These are phyloP conservation scores for Daldinia caldariorum DNA, from an alignment of 495 filamentous ascomycete genomes.

Conservation along the genomic window DNA sequence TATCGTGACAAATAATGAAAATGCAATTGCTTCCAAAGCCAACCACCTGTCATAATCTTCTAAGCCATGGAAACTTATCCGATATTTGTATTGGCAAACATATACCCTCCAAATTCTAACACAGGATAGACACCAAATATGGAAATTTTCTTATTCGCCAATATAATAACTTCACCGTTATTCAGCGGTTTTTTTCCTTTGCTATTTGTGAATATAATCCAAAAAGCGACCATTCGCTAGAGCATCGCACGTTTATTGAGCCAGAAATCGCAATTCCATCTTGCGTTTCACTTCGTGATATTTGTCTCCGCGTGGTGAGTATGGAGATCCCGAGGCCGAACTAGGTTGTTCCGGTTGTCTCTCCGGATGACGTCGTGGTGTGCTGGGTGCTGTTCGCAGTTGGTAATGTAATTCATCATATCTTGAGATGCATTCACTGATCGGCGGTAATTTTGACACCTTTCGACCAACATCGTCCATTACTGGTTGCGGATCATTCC, in stretches of 20 bases:
- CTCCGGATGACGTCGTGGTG: not conserved
- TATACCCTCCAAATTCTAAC: not conserved
- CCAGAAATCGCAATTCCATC: not conserved
- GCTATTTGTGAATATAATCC: not conserved
- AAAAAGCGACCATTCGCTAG: not conserved
- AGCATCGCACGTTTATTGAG: not conserved
- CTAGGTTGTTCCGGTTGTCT: not conserved
- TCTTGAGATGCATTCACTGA: not conserved
- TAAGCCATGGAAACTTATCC: not conserved
- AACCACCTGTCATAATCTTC: too few relatives aligned
- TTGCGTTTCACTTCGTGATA: not conserved
- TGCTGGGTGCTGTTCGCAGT: not conserved
- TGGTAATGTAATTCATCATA: not conserved
- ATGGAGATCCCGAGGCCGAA: conserved; percentile 1
- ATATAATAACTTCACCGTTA: not conserved
- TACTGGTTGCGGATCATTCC: not conserved
- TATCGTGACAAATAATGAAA: not conserved
- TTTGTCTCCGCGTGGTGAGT: not conserved
- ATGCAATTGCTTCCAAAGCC: not conserved
- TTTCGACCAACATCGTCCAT: not conserved
- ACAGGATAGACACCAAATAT: not conserved
- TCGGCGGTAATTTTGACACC: not conserved
- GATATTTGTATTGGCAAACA: not conserved
- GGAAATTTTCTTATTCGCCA: not conserved
- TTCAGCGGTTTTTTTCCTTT: not conserved